These are phyloP conservation scores for Ascocoryne sarcoides DNA, from an alignment of 2,329 filamentous ascomycete genomes.

Conservation along the genomic window DNA sequence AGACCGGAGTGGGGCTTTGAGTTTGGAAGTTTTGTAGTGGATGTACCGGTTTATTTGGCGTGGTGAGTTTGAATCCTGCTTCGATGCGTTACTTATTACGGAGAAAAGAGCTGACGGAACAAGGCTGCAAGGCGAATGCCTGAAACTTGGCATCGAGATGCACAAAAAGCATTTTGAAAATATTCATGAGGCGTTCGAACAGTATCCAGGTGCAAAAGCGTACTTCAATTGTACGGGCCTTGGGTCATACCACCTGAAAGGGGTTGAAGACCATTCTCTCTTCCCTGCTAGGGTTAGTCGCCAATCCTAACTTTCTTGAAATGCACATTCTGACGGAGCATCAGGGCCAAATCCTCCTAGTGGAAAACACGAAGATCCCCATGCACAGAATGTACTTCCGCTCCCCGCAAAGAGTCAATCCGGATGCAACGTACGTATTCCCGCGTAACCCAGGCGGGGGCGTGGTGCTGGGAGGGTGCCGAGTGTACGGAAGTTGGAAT, in stretches of 20 bases:
- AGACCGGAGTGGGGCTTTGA: constrained; percentile 54
- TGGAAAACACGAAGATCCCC: constrained; percentile 31
- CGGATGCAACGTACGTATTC: constrained; percentile 36
- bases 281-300: constrained; percentile 23
- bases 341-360: constrained; percentile 28
- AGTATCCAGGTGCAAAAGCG: constrained; percentile 9
- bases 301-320: not conserved
- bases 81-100: not conserved
- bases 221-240: constrained; percentile 24
- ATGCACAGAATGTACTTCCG: constrained; percentile 35
- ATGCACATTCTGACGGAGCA: not conserved
- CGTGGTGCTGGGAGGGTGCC: constrained; percentile 29
- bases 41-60: constrained; percentile 16
- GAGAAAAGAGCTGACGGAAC: constrained; percentile 54
- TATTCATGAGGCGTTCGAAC: constrained; percentile 11
- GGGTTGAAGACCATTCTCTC: constrained; percentile 23
- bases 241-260: constrained; percentile 19
- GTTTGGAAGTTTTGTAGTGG: constrained; percentile 37
- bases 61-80: constrained; percentile 26
- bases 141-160: constrained; percentile 14
- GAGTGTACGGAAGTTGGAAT: constrained; percentile 29
- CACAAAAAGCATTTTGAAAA: constrained; percentile 8
- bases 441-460: constrained; percentile 32
- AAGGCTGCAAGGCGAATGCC: constrained; percentile 35
- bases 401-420: constrained; percentile 33